A percentile compares a stretch with the other conserved stretches of the same genome.
These are phyloP conservation scores for Cutaneotrichosporon cutaneum DNA, from an alignment of 1,284 basidiomycete genomes.

Conservation along the genomic window DNA sequence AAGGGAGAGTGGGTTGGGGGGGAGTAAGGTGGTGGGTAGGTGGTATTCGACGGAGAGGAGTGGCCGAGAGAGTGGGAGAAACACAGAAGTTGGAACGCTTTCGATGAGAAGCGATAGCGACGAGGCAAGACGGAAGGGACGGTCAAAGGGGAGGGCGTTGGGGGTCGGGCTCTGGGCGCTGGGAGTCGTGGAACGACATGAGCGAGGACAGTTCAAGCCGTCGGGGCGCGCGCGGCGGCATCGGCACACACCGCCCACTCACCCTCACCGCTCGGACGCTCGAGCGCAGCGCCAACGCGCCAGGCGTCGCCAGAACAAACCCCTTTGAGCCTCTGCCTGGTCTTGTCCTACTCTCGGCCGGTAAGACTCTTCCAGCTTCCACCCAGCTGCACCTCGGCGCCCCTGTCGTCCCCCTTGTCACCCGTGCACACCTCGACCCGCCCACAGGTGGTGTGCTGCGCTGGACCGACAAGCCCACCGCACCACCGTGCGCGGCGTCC, in stretches of 20 bases:
- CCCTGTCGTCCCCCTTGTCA: background rate
- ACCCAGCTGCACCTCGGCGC: background rate
- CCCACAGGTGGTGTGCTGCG: background rate
- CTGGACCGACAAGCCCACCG: background rate
- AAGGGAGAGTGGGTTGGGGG: background rate
- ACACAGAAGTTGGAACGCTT: background rate
- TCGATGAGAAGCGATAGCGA: background rate
- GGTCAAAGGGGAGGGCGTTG: background rate
- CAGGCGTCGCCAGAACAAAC: background rate
- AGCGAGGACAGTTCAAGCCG: background rate
- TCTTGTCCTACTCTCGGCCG: background rate
- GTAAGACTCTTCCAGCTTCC: background rate
- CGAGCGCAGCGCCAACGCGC: background rate
- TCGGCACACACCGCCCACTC: background rate
- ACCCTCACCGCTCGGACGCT: background rate
- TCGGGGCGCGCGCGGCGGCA: background rate
- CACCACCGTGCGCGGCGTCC: background rate
- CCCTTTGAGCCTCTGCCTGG: background rate
- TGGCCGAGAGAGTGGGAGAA: slow-evolving; percentile 1
- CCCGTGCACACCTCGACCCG: background rate
- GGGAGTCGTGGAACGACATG: background rate
- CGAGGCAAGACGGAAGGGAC: background rate
- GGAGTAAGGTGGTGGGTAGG: background rate
- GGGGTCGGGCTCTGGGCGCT: background rate
- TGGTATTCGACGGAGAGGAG: background rate